phyloP scores from a whole-genome alignment of 345 rosid species.

The Brassica juncea region DNA sequence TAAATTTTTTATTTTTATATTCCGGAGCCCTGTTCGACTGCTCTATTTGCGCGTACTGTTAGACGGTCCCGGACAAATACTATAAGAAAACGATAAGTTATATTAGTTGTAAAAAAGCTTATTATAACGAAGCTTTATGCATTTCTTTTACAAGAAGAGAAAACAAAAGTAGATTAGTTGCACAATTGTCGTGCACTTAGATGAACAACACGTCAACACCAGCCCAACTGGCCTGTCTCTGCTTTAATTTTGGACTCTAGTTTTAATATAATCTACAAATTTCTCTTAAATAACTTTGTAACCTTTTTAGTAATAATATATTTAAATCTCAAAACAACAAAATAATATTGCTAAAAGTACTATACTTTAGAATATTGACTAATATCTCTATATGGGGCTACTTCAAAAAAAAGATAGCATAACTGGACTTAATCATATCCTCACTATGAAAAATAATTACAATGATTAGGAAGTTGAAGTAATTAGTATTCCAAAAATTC shows the following conservation, averaged over 20 bases:
- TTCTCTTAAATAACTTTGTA: slow-evolving; percentile 4
- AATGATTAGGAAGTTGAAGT: slow-evolving; percentile 21
- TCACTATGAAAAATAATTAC: neutral
- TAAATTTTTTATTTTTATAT: too few species aligned
- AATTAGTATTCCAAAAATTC: slow-evolving; percentile 16
- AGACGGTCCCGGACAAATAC: too few species aligned
- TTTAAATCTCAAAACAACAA: neutral
- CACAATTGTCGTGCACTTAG: slow-evolving; percentile 40
- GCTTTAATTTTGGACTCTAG: slow-evolving; percentile 33
- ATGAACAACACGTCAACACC: slow-evolving; percentile 27
- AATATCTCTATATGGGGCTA: neutral
- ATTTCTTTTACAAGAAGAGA: neutral
- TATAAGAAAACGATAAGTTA: neutral
- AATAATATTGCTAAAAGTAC: neutral
- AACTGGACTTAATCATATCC: slow-evolving; percentile 10
- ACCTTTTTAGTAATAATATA: neutral
- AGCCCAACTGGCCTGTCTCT: slow-evolving; percentile 38
- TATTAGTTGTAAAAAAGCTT: neutral
- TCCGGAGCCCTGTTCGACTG: too few species aligned
- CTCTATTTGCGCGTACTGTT: too few species aligned
- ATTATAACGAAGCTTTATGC: neutral
- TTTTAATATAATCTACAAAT: neutral
- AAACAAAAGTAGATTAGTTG: slow-evolving; percentile 30
- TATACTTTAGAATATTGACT: neutral
- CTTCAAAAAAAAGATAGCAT: neutral